These are phyloP conservation scores for Fraxinus ornus DNA, from an alignment of 305 asterid genomes.

Conservation along the genomic window DNA sequence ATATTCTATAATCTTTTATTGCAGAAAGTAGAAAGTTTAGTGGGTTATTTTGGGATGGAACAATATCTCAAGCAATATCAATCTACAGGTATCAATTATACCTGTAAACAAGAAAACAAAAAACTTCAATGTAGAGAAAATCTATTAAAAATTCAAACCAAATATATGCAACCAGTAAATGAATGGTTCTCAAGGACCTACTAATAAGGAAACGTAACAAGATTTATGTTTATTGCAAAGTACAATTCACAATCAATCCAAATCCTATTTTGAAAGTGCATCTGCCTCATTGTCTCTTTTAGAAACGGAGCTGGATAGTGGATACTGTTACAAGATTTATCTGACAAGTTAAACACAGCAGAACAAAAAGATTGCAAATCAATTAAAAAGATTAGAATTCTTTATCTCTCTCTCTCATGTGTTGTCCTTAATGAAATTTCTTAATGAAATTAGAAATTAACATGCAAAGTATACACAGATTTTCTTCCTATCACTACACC, in stretches of 20 bases:
- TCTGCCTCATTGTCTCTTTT: conserved; percentile 23
- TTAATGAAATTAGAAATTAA: too few relatives aligned
- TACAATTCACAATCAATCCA: background rate
- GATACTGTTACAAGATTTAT: too few relatives aligned
- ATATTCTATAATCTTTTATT: background rate
- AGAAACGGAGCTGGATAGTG: too few relatives aligned
- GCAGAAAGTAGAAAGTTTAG: background rate
- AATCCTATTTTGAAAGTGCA: background rate
- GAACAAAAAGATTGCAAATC: background rate
- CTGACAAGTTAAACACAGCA: background rate
- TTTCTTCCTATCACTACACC: too few relatives aligned
- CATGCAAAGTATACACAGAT: too few relatives aligned
- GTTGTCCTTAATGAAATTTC: too few relatives aligned
- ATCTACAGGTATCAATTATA: background rate
- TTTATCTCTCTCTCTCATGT: too few relatives aligned
- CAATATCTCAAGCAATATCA: background rate
- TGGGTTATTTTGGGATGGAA: background rate
- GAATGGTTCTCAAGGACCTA: background rate
- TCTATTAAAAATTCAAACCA: background rate
- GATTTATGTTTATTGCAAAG: background rate
- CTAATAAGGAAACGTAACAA: background rate
- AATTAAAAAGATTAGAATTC: background rate
- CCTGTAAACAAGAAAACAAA: background rate
- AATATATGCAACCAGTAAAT: background rate
- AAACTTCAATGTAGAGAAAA: background rate